A percentile compares a stretch with the other conserved stretches of the same genome.
Evolutionary conservation across 352 stramenopile genomes (phyloP).

Genomic region (Phytophthora gonapodyides): DNA sequence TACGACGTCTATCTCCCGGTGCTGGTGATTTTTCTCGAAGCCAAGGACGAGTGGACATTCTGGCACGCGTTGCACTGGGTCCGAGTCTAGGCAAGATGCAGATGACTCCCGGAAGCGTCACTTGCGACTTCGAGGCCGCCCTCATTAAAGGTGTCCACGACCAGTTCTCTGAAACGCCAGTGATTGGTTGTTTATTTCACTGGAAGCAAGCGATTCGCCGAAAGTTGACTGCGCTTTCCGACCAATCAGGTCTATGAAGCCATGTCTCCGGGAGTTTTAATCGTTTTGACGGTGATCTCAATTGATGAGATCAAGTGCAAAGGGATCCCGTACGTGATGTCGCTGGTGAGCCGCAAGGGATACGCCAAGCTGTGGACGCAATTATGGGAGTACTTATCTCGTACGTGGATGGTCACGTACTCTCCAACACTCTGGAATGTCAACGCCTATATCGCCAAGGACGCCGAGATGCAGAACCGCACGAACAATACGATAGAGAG

Average conservation of each 20-base stretch:
- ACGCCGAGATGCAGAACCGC: conserved; percentile 4
- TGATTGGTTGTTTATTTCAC: background rate
- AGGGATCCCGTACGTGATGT: conserved; percentile 7
- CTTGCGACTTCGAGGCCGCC: conserved; percentile 1
- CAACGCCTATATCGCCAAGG: conserved; percentile 1
- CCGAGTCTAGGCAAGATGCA: conserved; percentile 11
- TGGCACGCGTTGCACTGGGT: conserved; percentile 4
- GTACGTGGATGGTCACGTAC: conserved; percentile 1
- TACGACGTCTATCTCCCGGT: no score
- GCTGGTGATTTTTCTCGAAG: background rate
- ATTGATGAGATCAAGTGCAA: conserved; percentile 5
- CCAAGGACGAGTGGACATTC: conserved; percentile 16
- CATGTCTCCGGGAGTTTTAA: background rate
- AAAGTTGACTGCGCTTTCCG: conserved; percentile 1
- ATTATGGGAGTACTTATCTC: conserved; percentile 9
- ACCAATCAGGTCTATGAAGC: conserved; percentile 3
- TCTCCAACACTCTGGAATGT: background rate
- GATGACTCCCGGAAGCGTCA: conserved; percentile 10
- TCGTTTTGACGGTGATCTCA: conserved; percentile 9
- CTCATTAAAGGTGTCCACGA: background rate
- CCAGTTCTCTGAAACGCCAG: background rate
- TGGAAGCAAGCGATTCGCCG: background rate
- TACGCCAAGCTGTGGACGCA: background rate
- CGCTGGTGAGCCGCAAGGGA: background rate
- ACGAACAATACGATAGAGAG: conserved; percentile 17